Conservation (phyloP, 257 asterid species). For the Solanum ahanhuiri region DNA sequence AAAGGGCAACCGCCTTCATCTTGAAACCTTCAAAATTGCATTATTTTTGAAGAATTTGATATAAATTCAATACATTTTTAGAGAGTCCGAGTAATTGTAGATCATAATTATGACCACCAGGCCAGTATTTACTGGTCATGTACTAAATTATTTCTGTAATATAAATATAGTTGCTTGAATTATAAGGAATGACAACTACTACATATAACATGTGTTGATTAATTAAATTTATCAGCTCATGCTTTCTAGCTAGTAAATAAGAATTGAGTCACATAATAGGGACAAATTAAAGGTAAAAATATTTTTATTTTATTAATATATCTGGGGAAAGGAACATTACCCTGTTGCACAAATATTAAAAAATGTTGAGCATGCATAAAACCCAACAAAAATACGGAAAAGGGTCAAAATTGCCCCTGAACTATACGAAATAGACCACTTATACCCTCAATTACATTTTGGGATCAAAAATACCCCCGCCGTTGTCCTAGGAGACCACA, state of each 20-base stretch:
- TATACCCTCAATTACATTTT: too few species aligned
- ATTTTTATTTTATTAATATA: neutral
- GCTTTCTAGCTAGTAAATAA: neutral
- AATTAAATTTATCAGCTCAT: neutral
- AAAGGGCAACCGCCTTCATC: too few species aligned
- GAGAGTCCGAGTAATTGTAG: neutral
- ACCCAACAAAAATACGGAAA: constrained; percentile 10
- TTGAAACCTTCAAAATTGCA: too few species aligned
- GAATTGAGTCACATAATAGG: neutral
- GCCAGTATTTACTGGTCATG: neutral
- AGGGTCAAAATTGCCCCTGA: too few species aligned
- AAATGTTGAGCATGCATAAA: constrained; percentile 15
- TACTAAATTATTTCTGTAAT: neutral
- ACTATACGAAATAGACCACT: too few species aligned
- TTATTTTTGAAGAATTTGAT: neutral
- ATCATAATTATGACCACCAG: neutral
- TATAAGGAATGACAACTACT: neutral
- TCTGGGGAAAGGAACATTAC: neutral
- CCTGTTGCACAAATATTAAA: neutral
- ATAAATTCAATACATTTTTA: accelerated
- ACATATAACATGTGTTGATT: neutral
- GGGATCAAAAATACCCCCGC: too few species aligned
- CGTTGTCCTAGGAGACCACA: too few species aligned
- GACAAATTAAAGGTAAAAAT: neutral
- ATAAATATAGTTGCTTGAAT: neutral